Conservation (phyloP, 2,329 filamentous ascomycete species). For the Aspergillus texensis region DNA sequence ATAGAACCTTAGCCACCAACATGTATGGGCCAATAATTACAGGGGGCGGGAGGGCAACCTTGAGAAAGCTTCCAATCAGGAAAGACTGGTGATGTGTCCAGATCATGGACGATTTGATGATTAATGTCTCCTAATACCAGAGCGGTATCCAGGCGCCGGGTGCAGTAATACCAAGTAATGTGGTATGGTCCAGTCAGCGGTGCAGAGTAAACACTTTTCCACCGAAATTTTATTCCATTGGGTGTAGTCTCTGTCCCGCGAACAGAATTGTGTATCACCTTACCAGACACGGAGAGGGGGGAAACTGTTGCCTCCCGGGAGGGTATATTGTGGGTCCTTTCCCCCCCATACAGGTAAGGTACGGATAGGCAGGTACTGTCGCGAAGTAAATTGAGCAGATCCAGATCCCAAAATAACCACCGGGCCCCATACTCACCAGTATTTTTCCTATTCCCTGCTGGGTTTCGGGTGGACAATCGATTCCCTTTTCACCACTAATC, state of each 20-base stretch:
- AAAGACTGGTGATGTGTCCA: conserved; percentile 2
- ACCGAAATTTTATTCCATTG: not conserved
- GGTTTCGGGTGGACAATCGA: conserved; percentile 25
- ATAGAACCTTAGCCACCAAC: conserved; percentile 7
- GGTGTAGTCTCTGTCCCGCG: not conserved
- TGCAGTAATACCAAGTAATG: conserved; percentile 10
- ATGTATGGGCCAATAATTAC: conserved; percentile 2
- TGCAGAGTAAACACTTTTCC: not conserved
- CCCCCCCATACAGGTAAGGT: conserved; percentile 12
- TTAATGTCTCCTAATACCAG: not conserved
- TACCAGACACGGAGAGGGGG: not conserved
- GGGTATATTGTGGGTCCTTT: conserved; percentile 4
- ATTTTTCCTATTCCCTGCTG: conserved; percentile 22
- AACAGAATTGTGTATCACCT: conserved; percentile 1
- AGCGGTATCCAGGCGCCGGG: not conserved
- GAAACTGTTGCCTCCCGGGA: not conserved
- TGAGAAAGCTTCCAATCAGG: conserved; percentile 10
- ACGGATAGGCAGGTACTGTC: conserved; percentile 14
- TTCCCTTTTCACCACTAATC: conserved; percentile 29
- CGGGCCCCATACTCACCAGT: conserved; percentile 21
- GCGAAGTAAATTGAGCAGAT: conserved; percentile 23
- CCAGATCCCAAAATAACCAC: conserved; percentile 36
- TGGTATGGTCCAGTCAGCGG: not conserved
- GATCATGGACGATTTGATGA: conserved; percentile 4
- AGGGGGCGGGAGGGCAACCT: not conserved